Evolutionary conservation across 257 asterid species (phyloP), one percentile per base, ranked within the genome.

Genomic region (Thymus quinquecostatus): DNA sequence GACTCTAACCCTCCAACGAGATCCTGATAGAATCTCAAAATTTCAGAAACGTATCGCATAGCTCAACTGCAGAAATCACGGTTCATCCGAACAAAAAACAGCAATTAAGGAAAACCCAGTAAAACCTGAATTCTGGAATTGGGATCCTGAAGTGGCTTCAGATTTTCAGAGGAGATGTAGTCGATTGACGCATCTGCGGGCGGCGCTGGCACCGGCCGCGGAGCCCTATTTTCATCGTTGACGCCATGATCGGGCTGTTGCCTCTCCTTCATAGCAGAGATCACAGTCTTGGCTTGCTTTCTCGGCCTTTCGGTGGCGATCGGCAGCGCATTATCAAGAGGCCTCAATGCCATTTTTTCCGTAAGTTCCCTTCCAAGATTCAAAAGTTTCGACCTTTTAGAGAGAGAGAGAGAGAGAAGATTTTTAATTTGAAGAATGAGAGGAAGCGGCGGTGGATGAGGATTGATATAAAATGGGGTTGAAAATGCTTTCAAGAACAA

Each of bases 1-100:
- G 99, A 95, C 80, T 95, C 99, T 28, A 95, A 59, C 47, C 96
- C 97, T 72, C 86, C 96, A 80, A 81, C 81, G 60, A 95, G 88
- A 69, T 83, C 92, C 99, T 92, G 77, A 53, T 70, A 81, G 45
- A 32, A 9, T 28, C n/a, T 3, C 27, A 48, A 49, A 72, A 30
- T 36, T 11, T 14, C 67, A 47, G 43, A 59, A 34, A 8, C 48
- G 5, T 5, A 49, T 11, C 13, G 13, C 32, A 64, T 43, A 43
- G 43, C 43, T 28, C 54, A 43, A 21, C 4, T 9, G 11, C 49
- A 40, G 48, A 60, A 65, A 21, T 38, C 56, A 6, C 11, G 10
- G 32, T 53, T 68, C 75, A 72, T 55, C 30, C 29, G 38, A 58
- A 54, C 6, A 41, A 68, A 44, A 66, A 13, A 33, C 10, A 21